Percentiles rank a stretch among this genome's conserved stretches.
These are phyloP conservation scores for Dorcoceras hygrometricum DNA, from an alignment of 257 asterid species.

Conservation along the genomic window DNA sequence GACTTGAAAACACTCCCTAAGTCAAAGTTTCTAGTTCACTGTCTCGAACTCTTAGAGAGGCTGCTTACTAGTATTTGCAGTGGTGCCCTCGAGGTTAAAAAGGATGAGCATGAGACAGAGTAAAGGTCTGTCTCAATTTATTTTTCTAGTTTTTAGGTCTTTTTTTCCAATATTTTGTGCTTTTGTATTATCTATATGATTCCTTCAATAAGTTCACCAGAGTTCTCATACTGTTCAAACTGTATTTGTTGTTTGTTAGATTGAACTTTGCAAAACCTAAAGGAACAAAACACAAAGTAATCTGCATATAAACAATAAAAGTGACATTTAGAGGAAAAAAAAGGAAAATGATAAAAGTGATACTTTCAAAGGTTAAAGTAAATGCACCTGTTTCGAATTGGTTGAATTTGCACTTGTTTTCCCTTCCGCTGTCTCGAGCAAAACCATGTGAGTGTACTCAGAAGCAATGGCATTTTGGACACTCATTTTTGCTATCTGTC, in stretches of 20 bases:
- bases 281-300: neutral
- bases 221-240: neutral
- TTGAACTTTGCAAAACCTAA: neutral
- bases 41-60: neutral
- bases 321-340: neutral
- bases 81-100: neutral
- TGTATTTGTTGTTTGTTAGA: neutral
- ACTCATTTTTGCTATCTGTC: conserved; percentile 80
- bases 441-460: conserved; percentile 62
- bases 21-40: neutral
- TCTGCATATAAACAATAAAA: neutral
- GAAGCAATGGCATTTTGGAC: conserved; percentile 46
- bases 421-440: conserved; percentile 49
- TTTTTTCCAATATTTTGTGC: neutral
- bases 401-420: conserved; percentile 34
- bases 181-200: neutral
- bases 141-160: neutral
- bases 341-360: neutral
- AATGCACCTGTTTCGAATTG: conserved; percentile 42
- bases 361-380: conserved; percentile 17
- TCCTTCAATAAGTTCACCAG: neutral
- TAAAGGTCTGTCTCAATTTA: neutral
- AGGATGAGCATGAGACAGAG: neutral
- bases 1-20: neutral
- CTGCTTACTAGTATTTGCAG: neutral